phyloP scores from a whole-genome alignment of 768 basidiomycete genomes.

The Tylopilus intermedius region DNA sequence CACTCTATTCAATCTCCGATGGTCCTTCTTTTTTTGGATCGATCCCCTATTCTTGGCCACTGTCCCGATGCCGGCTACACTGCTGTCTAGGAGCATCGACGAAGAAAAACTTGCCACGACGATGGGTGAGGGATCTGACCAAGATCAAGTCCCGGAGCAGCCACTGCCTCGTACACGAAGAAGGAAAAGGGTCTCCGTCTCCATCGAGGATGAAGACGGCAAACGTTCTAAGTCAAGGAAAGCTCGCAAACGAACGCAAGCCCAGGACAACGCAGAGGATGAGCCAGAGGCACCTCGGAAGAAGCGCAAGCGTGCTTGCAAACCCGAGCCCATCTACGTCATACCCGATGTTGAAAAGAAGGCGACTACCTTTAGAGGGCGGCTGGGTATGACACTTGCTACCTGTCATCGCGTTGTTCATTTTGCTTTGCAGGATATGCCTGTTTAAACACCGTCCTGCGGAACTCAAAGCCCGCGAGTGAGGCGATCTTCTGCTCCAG shows the following conservation, averaged over 20 bases:
- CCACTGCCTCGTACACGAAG: no score
- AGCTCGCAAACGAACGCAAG: constrained; percentile 9
- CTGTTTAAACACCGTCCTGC: constrained; percentile 79
- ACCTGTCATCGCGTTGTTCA: neutral
- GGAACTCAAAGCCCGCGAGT: constrained; percentile 60
- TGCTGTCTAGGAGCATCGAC: constrained; percentile 1
- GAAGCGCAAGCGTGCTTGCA: constrained; percentile 30
- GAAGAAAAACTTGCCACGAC: neutral
- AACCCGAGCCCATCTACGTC: constrained; percentile 51
- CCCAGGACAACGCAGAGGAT: constrained; percentile 6
- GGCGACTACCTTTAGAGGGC: constrained; percentile 65
- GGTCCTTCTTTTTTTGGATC: neutral
- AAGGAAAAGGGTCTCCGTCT: no score
- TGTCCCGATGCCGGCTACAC: neutral
- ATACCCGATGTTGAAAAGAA: constrained; percentile 70
- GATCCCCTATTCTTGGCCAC: constrained; percentile 8
- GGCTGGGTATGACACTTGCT: constrained; percentile 37
- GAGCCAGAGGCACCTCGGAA: constrained; percentile 12
- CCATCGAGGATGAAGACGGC: no score
- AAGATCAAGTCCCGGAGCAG: no score
- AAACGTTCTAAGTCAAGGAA: neutral
- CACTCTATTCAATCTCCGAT: constrained; percentile 20
- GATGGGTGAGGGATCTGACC: constrained; percentile 5
- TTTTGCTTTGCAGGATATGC: constrained; percentile 53
- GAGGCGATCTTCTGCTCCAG: constrained; percentile 72